Base-by-base conservation (phyloP, 2,329 filamentous ascomycete genomes). In the Sporothrix brunneoviolacea region DNA sequence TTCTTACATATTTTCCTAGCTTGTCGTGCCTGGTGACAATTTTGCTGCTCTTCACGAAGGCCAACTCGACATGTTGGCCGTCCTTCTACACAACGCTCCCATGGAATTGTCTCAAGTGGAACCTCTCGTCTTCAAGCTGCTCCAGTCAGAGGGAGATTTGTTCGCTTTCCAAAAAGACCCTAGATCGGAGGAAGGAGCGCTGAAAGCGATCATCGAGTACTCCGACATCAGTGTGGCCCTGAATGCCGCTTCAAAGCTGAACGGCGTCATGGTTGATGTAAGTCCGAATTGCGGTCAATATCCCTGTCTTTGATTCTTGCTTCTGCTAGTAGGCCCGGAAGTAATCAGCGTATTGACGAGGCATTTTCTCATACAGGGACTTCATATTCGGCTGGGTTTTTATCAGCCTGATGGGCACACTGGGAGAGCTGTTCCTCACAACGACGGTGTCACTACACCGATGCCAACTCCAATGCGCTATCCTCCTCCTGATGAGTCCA, bases 121-220 rank as follows among this genome's bases (percentile, higher is more conserved):
- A 46, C 58, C 68, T 2, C 62, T 66, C n/a, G 52, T 76, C 4
- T 64, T 67, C 38, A 62, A 60, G 4, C 58, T 74, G 13, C 62
- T 83, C 4, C 65, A 70, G 15, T 58, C 61, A 0, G 70, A 79
- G 45, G 79, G 78, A 0, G 70, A 73, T 10, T 60, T 83, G 0
- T 78, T 75, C 55, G 75, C 77, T 0, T 72, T 79, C 56, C 67
- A 75, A 43, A 68, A 67, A 28, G 62, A 69, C 12, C 58, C 64
- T 13, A 67, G 65, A 12, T 67, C 68, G 7, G 65, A 69, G 9
- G 68, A 71, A 28, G 71, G 68, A 8, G 59, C 70, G 6, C 69
- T 77, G 55, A 69, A 66, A 48, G 73, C 74, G 8, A 62, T 78
- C 41, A 71, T 72, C 2, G 78, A 82, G 57, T 82, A 74, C 51